These are phyloP conservation scores for barley (Hordeum vulgare) DNA, from an alignment of 176 grass and related monocot species.

Conservation along the genomic window MorexV3_pseudomolecules_assembly NC_058520.1:503607434-503607933, in stretches of 20 bases:
- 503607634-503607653: neutral
- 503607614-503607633: neutral
- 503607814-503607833: neutral
- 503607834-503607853: neutral
- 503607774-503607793: neutral
- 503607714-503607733: neutral
- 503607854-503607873: neutral
- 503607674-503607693: constrained; percentile 15
- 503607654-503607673: neutral
- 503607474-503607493: neutral
- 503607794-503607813: neutral
- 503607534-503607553: neutral
- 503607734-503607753: neutral
- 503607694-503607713: neutral
- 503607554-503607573: neutral
- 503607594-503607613: neutral
- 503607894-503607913: neutral
- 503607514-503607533: neutral
- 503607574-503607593: neutral
- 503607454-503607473: neutral
- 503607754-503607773: neutral
- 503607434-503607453: neutral
- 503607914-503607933: neutral
- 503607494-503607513: neutral
- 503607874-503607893: neutral